A percentile compares a stretch with the other conserved stretches of the same genome.
These are phyloP conservation scores for Pyrus betulifolia DNA, from an alignment of 306 rosid genomes.

Conservation along the genomic window DNA sequence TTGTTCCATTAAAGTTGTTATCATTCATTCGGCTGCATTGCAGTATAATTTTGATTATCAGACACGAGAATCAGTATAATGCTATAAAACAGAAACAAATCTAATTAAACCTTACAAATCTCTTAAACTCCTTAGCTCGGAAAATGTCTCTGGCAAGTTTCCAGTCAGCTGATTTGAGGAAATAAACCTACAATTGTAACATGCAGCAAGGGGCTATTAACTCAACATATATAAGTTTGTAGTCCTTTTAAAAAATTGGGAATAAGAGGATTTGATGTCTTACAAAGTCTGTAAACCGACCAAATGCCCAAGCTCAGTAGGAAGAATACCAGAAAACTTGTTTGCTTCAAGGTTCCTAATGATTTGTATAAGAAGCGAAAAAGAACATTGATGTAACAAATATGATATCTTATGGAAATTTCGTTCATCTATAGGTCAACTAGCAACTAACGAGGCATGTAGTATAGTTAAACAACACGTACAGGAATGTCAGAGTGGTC, in stretches of 20 bases:
- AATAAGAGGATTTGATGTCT: neutral
- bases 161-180: conserved; percentile 20
- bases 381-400: neutral
- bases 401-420: neutral
- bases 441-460: neutral
- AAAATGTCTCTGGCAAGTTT: conserved; percentile 11
- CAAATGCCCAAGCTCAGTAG: conserved; percentile 26
- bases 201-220: neutral
- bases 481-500: conserved; percentile 20
- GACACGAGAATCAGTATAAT: neutral
- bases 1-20: conserved; percentile 8
- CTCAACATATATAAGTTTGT: neutral
- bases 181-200: conserved; percentile 7
- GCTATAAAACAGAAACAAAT: neutral
- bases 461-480: neutral
- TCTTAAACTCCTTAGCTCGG: neutral
- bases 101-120: conserved; percentile 10
- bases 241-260: neutral
- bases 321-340: conserved; percentile 28
- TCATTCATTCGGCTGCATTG: conserved; percentile 16
- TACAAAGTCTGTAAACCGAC: conserved; percentile 1
- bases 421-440: neutral
- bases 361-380: neutral
- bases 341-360: conserved; percentile 25
- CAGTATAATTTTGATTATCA: neutral